phyloP scores from a whole-genome alignment of 2,329 filamentous ascomycete species.

The Aaosphaeria pasadenensis region DNA sequence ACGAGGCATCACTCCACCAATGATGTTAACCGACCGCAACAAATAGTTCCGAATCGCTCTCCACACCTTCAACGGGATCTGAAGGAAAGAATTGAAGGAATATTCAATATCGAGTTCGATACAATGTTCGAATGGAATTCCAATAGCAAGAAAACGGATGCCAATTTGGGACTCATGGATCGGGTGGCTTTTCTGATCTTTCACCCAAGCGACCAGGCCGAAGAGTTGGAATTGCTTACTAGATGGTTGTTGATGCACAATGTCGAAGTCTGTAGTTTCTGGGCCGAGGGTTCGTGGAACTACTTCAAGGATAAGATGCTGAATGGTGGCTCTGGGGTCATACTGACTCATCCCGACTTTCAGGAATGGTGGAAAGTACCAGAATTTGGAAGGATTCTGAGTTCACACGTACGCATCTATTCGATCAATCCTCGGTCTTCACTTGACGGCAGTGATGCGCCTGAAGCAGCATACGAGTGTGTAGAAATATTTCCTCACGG shows the following conservation, averaged over 20 bases:
- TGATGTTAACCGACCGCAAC: too few relatives aligned
- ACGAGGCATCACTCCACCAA: too few relatives aligned
- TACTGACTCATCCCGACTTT: constrained; percentile 27
- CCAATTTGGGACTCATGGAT: constrained; percentile 5
- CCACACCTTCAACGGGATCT: constrained; percentile 2
- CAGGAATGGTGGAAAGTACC: constrained; percentile 28
- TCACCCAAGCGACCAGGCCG: constrained; percentile 22
- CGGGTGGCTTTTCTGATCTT: constrained; percentile 25
- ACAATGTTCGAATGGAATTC: constrained; percentile 15
- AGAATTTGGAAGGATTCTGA: constrained; percentile 29
- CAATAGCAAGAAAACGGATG: background rate
- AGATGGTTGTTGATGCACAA: constrained; percentile 30
- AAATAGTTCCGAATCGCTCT: too few relatives aligned
- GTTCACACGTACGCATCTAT: constrained; percentile 27
- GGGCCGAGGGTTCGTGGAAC: constrained; percentile 23
- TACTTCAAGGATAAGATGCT: constrained; percentile 17
- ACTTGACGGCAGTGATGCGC: too few relatives aligned
- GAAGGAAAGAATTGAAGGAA: constrained; percentile 13
- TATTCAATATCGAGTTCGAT: constrained; percentile 16
- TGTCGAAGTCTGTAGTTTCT: constrained; percentile 22
- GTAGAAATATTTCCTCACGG: constrained; percentile 38
- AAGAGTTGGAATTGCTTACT: constrained; percentile 27
- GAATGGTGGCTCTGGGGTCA: constrained; percentile 19
- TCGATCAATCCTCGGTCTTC: constrained; percentile 16
- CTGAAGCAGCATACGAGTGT: constrained; percentile 12